Percentiles rank a stretch among this genome's conserved stretches.
phyloP scores from a whole-genome alignment of 2,329 filamentous ascomycete genomes.

The Colletotrichum acutatum region DNA sequence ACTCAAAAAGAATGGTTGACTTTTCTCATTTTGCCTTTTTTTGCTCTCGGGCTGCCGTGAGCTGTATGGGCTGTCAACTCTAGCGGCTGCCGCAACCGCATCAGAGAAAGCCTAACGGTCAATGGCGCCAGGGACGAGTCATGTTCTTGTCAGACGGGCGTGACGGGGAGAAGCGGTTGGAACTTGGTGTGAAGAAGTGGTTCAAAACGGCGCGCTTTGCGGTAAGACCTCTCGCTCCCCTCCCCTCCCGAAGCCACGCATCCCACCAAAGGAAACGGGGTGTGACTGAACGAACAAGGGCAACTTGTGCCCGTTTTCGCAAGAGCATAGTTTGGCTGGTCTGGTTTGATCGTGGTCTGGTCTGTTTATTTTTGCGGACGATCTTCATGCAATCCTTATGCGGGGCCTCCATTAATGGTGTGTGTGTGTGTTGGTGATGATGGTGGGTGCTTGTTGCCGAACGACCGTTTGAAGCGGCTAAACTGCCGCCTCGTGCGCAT shows the following conservation, averaged over 20 bases:
- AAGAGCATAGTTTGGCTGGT: constrained; percentile 10
- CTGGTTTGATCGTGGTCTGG: constrained; percentile 27
- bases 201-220: constrained; percentile 17
- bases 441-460: background rate
- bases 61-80: constrained; percentile 17
- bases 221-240: constrained; percentile 9
- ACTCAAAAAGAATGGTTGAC: background rate
- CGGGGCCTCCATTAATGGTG: background rate
- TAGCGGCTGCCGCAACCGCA: constrained; percentile 16
- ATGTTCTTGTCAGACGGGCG: constrained; percentile 9
- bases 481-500: background rate
- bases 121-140: constrained; percentile 29
- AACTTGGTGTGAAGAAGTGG: background rate
- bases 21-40: background rate
- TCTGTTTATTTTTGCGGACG: constrained; percentile 4
- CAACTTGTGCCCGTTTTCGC: background rate
- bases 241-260: background rate
- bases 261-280: background rate
- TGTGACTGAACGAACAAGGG: no score
- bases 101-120: constrained; percentile 23
- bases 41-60: constrained; percentile 8
- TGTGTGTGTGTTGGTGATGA: background rate
- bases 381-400: background rate
- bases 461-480: background rate
- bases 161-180: background rate